Conservation (phyloP, 108 stramenopile genomes). For the Cylindrotheca fusiformis region DNA sequence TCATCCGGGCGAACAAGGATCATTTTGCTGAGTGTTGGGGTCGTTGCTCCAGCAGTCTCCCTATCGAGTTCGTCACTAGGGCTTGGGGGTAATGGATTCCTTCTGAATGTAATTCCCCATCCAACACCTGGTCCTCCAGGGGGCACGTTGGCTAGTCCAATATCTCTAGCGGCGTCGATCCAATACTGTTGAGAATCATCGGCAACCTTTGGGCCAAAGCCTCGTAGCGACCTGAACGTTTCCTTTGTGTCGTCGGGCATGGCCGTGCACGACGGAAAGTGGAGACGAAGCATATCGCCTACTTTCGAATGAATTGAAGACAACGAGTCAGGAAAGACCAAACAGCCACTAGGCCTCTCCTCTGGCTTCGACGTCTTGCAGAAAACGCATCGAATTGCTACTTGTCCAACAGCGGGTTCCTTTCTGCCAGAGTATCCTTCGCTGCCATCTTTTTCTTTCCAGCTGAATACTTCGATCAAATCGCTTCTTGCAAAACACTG, state of each 20-base stretch:
- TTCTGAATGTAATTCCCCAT: conserved; percentile 61
- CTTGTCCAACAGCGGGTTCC: conserved; percentile 62
- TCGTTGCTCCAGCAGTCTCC: conserved; percentile 30
- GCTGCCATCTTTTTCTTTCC: conserved; percentile 46
- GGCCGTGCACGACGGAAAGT: conserved; percentile 61
- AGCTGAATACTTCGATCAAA: conserved; percentile 72
- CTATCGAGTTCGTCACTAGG: conserved; percentile 73
- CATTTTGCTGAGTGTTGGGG: conserved; percentile 21
- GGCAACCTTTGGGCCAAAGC: conserved; percentile 58
- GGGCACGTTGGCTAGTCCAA: conserved; percentile 57
- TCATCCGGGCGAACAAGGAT: conserved; percentile 55
- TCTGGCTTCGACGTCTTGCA: conserved; percentile 53
- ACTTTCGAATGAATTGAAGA: conserved; percentile 61
- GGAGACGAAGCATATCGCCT: conserved; percentile 72
- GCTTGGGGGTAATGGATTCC: conserved; percentile 68
- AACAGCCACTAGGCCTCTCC: conserved; percentile 47
- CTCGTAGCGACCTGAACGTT: conserved; percentile 61
- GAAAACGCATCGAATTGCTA: conserved; percentile 75
- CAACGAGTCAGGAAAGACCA: conserved; percentile 62
- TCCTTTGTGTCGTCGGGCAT: conserved; percentile 64
- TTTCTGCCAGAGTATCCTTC: conserved; percentile 51
- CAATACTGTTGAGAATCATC: conserved; percentile 72
- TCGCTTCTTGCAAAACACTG: conserved; percentile 78
- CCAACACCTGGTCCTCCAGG: conserved; percentile 27
- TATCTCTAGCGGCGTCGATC: conserved; percentile 71